Conservation (phyloP, 2,329 filamentous ascomycete species). For the Fusarium papillatum region DNA sequence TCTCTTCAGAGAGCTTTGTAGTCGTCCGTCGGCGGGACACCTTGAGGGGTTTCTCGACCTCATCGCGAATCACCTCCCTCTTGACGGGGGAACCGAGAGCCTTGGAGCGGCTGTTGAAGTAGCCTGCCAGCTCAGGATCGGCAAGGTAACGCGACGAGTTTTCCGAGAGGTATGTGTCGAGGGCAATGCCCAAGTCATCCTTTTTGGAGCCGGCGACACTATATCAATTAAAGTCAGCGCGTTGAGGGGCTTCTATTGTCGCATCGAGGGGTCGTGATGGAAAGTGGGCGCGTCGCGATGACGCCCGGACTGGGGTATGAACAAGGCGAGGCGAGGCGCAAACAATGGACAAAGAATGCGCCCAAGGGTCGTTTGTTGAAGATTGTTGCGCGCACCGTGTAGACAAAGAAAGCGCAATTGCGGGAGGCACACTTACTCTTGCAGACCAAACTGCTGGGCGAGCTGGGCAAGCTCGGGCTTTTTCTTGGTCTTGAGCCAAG, state of each 20-base stretch:
- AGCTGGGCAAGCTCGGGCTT: slow-evolving; percentile 85
- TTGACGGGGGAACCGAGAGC: slow-evolving; percentile 73
- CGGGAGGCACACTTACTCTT: slow-evolving; percentile 71
- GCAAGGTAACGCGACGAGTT: slow-evolving; percentile 76
- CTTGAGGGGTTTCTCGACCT: slow-evolving; percentile 57
- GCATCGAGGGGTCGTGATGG: slow-evolving; percentile 23
- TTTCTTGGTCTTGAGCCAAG: slow-evolving; percentile 85
- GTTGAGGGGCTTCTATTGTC: not conserved
- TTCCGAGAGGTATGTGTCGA: slow-evolving; percentile 80
- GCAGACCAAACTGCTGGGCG: slow-evolving; percentile 77
- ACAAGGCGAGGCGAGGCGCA: slow-evolving; percentile 24
- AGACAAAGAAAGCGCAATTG: not conserved
- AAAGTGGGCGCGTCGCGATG: slow-evolving; percentile 35
- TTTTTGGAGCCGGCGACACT: slow-evolving; percentile 83
- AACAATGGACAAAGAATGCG: slow-evolving; percentile 27
- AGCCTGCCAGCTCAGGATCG: slow-evolving; percentile 77
- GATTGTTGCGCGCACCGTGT: not conserved
- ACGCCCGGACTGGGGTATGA: slow-evolving; percentile 23
- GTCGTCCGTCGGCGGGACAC: slow-evolving; percentile 58
- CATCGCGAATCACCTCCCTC: slow-evolving; percentile 59
- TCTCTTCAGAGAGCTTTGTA: slow-evolving; percentile 61
- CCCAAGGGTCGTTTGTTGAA: not conserved
- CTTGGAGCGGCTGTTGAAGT: slow-evolving; percentile 79
- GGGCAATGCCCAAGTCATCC: slow-evolving; percentile 80
- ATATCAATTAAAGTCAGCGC: slow-evolving; percentile 36